Conservation (phyloP, 495 filamentous ascomycete genomes). For the Glarea lozoyensis region DNA sequence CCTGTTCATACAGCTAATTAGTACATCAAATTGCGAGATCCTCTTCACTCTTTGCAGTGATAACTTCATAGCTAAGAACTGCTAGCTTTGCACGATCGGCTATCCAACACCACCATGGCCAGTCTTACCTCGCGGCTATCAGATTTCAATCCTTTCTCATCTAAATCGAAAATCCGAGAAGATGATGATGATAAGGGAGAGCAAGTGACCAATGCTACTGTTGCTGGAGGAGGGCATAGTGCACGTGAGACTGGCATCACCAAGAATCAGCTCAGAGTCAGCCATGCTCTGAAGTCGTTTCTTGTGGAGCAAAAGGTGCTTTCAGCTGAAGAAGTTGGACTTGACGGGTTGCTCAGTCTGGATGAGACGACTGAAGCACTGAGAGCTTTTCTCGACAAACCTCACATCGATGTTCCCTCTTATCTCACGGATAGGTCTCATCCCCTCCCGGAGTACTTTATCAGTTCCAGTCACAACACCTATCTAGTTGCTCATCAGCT, state of each 20-base stretch:
- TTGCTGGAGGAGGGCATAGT: constrained; percentile 41
- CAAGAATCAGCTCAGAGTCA: constrained; percentile 35
- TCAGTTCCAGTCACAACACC: constrained; percentile 41
- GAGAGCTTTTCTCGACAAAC: constrained; percentile 30
- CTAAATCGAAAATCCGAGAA: constrained; percentile 7
- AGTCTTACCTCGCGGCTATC: constrained; percentile 23
- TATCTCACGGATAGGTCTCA: constrained; percentile 32
- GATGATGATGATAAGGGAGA: constrained; percentile 44
- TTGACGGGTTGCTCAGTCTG: constrained; percentile 24
- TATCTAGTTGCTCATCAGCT: constrained; percentile 48
- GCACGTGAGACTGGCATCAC: constrained; percentile 27
- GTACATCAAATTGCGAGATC: too few relatives aligned
- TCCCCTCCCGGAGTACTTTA: constrained; percentile 45
- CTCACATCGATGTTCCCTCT: constrained; percentile 34
- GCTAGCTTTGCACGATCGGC: too few relatives aligned
- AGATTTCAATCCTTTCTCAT: constrained; percentile 26
- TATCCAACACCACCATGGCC: too few relatives aligned
- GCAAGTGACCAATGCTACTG: constrained; percentile 30
- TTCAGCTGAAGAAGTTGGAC: constrained; percentile 22
- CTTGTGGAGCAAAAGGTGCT: constrained; percentile 31
- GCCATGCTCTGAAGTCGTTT: constrained; percentile 35
- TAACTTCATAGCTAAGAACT: too few relatives aligned
- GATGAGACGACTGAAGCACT: constrained; percentile 23
- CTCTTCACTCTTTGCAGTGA: too few relatives aligned
- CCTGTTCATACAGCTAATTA: too few relatives aligned